phyloP scores from a whole-genome alignment of 148 eudicot species.

The Tetragonia tetragonoides region DNA sequence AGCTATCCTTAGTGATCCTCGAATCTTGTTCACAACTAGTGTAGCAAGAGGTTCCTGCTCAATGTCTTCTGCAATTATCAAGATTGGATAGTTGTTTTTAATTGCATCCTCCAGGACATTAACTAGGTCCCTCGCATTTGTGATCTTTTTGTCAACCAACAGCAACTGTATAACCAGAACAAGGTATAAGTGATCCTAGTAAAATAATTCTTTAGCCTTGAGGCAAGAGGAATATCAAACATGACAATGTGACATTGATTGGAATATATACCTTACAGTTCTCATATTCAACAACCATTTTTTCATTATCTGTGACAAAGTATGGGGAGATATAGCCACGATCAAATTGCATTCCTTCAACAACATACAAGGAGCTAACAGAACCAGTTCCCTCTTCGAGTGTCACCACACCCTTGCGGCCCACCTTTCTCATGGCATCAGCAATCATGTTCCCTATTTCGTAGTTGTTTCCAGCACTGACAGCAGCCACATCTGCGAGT shows the following conservation, averaged over 20 bases:
- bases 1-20: conserved; percentile 73
- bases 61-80: conserved; percentile 68
- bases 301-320: conserved; percentile 69
- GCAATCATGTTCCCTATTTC: conserved; percentile 95
- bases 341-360: conserved; percentile 66
- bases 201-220: neutral
- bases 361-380: conserved; percentile 56
- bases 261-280: conserved; percentile 54
- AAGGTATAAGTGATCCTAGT: conserved; percentile 4
- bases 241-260: neutral
- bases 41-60: conserved; percentile 81
- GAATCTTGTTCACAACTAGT: conserved; percentile 70
- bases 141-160: conserved; percentile 67
- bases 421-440: conserved; percentile 91
- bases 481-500: conserved; percentile 97
- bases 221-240: neutral
- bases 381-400: conserved; percentile 93
- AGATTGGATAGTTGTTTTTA: conserved; percentile 47
- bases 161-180: conserved; percentile 46
- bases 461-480: conserved; percentile 96
- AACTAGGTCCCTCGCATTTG: conserved; percentile 63
- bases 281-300: conserved; percentile 59
- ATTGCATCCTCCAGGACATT: conserved; percentile 66
- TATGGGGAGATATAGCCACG: conserved; percentile 78
- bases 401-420: conserved; percentile 94